Evolutionary conservation across 805 yeast genomes (phyloP).

Genomic region (Cyberlindnera amylophila): DNA sequence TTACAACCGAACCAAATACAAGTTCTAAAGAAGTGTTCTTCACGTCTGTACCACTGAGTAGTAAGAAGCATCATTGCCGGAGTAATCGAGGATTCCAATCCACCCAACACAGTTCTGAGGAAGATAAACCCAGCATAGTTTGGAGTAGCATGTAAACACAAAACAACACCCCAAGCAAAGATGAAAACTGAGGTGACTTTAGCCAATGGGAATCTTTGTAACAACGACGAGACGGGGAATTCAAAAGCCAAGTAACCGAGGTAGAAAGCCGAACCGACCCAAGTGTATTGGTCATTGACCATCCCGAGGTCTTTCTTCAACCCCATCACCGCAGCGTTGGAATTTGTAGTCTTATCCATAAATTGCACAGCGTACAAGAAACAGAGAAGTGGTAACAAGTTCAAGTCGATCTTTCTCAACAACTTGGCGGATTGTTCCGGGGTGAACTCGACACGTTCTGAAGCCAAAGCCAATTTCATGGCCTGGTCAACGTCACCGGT

Average conservation of each 20-base stretch:
- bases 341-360: constrained; percentile 3
- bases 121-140: constrained; percentile 36
- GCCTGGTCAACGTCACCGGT: constrained; percentile 6
- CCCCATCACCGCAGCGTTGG: constrained; percentile 48
- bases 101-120: constrained; percentile 46
- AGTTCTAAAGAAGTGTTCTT: constrained; percentile 39
- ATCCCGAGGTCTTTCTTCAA: constrained; percentile 41
- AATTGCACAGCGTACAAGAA: constrained; percentile 4
- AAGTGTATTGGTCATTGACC: constrained; percentile 41
- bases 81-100: constrained; percentile 47
- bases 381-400: constrained; percentile 1
- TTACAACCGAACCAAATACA: constrained; percentile 40
- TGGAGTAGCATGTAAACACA: constrained; percentile 48
- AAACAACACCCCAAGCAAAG: constrained; percentile 57
- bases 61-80: constrained; percentile 55
- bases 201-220: constrained; percentile 56
- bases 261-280: constrained; percentile 58
- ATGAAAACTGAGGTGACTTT: constrained; percentile 45
- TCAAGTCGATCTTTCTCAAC: constrained; percentile 1
- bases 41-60: constrained; percentile 50
- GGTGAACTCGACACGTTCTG: not conserved
- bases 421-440: not conserved
- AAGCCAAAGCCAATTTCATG: constrained; percentile 2
- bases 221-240: constrained; percentile 38
- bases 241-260: constrained; percentile 60